Percentiles rank a stretch among this genome's conserved stretches.
Evolutionary conservation across 352 stramenopile genomes (phyloP).

Genomic region (Pythium aristosporum): DNA sequence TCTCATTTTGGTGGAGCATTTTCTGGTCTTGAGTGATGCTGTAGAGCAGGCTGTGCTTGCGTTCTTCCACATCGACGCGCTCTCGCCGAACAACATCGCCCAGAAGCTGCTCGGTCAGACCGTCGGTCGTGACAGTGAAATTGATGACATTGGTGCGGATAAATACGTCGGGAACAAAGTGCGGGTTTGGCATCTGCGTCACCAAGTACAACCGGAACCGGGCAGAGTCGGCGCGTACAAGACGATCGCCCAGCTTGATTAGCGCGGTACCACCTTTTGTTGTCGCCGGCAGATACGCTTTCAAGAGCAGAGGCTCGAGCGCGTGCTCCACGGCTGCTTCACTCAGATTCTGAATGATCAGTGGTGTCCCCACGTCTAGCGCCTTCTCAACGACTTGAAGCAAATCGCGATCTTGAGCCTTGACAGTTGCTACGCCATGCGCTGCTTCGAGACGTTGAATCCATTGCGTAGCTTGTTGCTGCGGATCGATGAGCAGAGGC

Average conservation of each 20-base stretch:
- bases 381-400: conserved; percentile 42
- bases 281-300: conserved; percentile 22
- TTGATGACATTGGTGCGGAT: conserved; percentile 94
- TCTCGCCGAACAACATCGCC: conserved; percentile 88
- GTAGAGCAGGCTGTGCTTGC: conserved; percentile 80
- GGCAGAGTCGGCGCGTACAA: conserved; percentile 66
- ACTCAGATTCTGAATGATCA: conserved; percentile 61
- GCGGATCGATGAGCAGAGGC: conserved; percentile 93
- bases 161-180: conserved; percentile 90
- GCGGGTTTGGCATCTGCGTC: conserved; percentile 91
- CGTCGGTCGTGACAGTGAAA: conserved; percentile 91
- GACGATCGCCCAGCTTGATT: conserved; percentile 71
- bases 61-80: conserved; percentile 82
- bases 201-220: conserved; percentile 90
- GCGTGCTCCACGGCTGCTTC: conserved; percentile 48
- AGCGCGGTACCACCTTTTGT: not conserved
- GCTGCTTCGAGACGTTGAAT: conserved; percentile 83
- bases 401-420: conserved; percentile 50
- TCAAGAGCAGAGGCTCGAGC: conserved; percentile 52
- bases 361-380: conserved; percentile 36
- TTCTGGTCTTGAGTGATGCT: conserved; percentile 90
- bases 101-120: conserved; percentile 89
- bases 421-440: conserved; percentile 69
- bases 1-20: conserved; percentile 89
- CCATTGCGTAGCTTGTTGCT: conserved; percentile 92